A percentile compares a stretch with the other conserved stretches of the same genome.
Conservation (phyloP, 108 stramenopile genomes). For the Conticribra guillardii region DNA sequence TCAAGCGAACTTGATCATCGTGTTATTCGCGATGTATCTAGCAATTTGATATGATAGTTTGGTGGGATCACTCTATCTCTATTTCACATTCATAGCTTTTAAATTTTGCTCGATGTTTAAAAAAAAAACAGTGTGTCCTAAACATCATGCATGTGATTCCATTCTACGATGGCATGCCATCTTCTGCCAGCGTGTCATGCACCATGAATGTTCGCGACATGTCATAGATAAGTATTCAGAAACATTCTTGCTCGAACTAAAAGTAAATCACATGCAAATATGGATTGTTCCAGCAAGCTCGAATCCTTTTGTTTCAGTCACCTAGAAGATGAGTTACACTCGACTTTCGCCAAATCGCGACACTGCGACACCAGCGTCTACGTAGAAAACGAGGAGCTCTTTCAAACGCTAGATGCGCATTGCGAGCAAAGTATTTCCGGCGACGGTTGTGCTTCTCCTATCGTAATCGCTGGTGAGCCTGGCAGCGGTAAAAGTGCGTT, state of each 20-base stretch:
- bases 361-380: not conserved
- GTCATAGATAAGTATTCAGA: not conserved
- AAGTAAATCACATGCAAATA: not conserved
- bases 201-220: no score
- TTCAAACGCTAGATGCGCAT: not conserved
- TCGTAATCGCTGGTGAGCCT: constrained; percentile 46
- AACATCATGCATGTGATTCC: no score
- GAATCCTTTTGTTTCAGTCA: not conserved
- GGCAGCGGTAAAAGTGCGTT: constrained; percentile 62
- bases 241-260: not conserved
- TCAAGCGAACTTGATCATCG: no score
- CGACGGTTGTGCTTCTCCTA: constrained; percentile 2
- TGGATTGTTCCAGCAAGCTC: not conserved
- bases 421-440: not conserved
- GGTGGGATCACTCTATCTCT: no score
- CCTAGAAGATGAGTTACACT: not conserved
- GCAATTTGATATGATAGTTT: no score
- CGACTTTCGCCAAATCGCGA: not conserved
- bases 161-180: no score
- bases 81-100: no score
- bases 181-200: no score
- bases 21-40: no score
- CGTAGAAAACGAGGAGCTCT: constrained; percentile 7
- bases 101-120: no score
- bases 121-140: no score